These are phyloP conservation scores for Backusella circina DNA, from an alignment of 192 early-diverging fungal genomes.

Conservation along the genomic window DNA sequence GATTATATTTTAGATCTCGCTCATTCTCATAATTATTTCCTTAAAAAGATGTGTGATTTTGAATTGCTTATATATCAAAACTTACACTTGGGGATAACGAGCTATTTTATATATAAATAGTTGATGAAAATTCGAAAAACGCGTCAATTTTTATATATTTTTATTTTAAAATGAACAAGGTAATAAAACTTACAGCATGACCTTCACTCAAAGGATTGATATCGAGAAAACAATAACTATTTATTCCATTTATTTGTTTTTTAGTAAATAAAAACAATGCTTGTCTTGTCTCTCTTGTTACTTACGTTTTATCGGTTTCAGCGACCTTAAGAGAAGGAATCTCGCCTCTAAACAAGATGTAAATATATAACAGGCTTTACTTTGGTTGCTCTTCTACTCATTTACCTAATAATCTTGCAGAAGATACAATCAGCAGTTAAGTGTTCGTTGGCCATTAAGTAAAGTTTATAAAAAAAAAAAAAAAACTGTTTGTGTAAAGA, in stretches of 20 bases:
- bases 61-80: background rate
- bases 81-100: constrained; percentile 70
- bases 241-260: background rate
- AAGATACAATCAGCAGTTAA: constrained; percentile 70
- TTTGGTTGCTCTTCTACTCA: background rate
- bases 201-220: constrained; percentile 73
- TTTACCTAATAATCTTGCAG: constrained; percentile 79
- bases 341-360: constrained; percentile 48
- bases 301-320: constrained; percentile 74
- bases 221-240: constrained; percentile 77
- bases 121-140: background rate
- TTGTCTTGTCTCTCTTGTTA: background rate
- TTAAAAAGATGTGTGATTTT: background rate
- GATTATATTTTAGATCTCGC: background rate
- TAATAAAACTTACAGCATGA: constrained; percentile 56
- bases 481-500: background rate
- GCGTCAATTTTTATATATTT: background rate
- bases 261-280: background rate
- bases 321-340: constrained; percentile 81
- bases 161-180: background rate
- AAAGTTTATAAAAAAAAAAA: background rate
- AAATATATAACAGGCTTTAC: background rate
- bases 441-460: constrained; percentile 31
- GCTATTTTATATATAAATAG: constrained; percentile 33
- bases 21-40: background rate